Percentiles rank a stretch among this genome's conserved stretches.
These are phyloP conservation scores for Penicillium frequentans DNA, from an alignment of 2,329 filamentous ascomycete genomes.

Conservation along the genomic window DNA sequence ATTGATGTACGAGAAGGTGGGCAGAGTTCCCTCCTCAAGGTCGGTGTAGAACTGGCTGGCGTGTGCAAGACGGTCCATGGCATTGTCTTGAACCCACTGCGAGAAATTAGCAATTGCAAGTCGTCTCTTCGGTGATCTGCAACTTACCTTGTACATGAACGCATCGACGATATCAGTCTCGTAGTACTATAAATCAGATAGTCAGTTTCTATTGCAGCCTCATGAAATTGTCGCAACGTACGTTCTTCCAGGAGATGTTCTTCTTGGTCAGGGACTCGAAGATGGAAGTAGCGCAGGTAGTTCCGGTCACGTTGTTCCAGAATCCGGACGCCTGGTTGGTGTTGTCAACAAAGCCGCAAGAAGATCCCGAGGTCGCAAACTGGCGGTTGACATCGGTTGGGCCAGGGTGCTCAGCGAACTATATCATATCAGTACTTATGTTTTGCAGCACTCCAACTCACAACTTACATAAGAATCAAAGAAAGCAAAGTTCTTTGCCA, in stretches of 20 bases:
- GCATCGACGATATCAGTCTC: constrained; percentile 40
- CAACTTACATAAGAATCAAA: constrained; percentile 37
- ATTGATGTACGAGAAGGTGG: constrained; percentile 61
- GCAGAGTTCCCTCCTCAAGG: constrained; percentile 62
- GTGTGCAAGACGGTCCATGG: constrained; percentile 33
- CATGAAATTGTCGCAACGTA: constrained; percentile 4
- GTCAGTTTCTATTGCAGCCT: neutral
- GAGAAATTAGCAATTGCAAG: neutral
- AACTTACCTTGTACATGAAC: constrained; percentile 34
- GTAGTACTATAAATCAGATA: constrained; percentile 29
- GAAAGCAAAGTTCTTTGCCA: constrained; percentile 40
- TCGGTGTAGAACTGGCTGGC: constrained; percentile 62
- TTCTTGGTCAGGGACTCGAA: constrained; percentile 39
- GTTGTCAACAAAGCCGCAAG: constrained; percentile 35
- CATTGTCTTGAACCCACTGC: constrained; percentile 40
- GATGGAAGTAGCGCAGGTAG: constrained; percentile 36
- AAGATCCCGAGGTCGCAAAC: constrained; percentile 39
- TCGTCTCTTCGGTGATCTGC: neutral
- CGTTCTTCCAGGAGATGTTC: constrained; percentile 41
- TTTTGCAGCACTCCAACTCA: no score
- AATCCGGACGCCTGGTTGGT: constrained; percentile 33
- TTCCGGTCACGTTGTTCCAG: constrained; percentile 36
- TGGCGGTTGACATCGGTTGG: constrained; percentile 44
- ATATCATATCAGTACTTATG: constrained; percentile 5
- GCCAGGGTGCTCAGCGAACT: constrained; percentile 40